These are phyloP conservation scores for Pseudogymnoascus sp. DNA, from an alignment of 2,329 filamentous ascomycete species.

Conservation along the genomic window DNA sequence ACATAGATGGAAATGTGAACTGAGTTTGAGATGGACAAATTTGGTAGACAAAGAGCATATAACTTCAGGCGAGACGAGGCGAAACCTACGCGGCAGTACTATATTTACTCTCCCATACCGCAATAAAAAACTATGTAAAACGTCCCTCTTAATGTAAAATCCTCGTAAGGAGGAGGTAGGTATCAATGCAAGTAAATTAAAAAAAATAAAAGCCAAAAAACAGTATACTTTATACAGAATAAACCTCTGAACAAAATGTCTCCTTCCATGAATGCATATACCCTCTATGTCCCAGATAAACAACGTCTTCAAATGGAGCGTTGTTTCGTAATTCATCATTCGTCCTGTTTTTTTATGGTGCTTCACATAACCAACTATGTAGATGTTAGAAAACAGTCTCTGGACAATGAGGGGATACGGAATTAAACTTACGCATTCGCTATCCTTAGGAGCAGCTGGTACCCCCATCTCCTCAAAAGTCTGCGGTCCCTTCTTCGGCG, in stretches of 20 bases:
- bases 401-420: background rate
- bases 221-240: conserved; percentile 1
- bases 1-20: background rate
- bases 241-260: background rate
- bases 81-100: background rate
- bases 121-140: background rate
- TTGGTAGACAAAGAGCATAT: background rate
- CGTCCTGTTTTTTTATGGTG: background rate
- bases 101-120: background rate
- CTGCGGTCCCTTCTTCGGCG: conserved; percentile 66
- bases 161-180: background rate
- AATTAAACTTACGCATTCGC: conserved; percentile 64
- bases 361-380: conserved; percentile 26
- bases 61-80: background rate
- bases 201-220: background rate
- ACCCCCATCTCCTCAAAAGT: conserved; percentile 99
- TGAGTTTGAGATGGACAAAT: background rate
- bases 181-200: background rate
- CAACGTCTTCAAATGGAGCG: background rate
- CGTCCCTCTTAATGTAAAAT: background rate
- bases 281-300: conserved; percentile 1
- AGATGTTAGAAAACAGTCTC: conserved; percentile 10
- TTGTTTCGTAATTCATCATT: conserved; percentile 1
- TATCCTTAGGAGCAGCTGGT: conserved; percentile 71
- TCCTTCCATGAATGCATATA: background rate